These are phyloP conservation scores for Pelargonium fulgidum DNA, from an alignment of 441 rosid species.

Conservation along the genomic window DNA sequence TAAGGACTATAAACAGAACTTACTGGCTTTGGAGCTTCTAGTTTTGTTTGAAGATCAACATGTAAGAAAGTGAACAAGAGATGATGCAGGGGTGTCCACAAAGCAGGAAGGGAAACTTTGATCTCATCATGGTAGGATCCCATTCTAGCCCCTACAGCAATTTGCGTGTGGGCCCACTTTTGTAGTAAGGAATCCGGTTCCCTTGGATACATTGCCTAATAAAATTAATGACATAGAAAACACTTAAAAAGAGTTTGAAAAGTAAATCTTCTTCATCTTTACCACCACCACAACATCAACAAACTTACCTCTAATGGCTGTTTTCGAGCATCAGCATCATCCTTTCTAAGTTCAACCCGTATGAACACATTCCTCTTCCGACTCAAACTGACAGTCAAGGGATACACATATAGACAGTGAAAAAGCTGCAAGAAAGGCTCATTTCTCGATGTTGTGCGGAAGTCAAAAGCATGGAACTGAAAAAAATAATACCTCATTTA, in stretches of 20 bases:
- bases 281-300: slow-evolving; percentile 16
- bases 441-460: slow-evolving; percentile 85
- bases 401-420: slow-evolving; percentile 90
- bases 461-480: slow-evolving; percentile 94
- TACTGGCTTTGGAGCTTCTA: slow-evolving; percentile 99
- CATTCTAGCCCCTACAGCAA: slow-evolving; percentile 79
- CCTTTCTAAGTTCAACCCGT: slow-evolving; percentile 91
- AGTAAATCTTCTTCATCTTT: not conserved
- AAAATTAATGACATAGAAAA: slow-evolving; percentile 26
- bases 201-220: slow-evolving; percentile 84
- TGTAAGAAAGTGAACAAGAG: slow-evolving; percentile 94
- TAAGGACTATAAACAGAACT: slow-evolving; percentile 26
- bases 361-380: slow-evolving; percentile 90
- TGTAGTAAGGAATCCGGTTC: slow-evolving; percentile 70
- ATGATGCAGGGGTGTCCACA: slow-evolving; percentile 95
- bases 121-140: slow-evolving; percentile 96
- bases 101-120: slow-evolving; percentile 83
- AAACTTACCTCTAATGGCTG: slow-evolving; percentile 86
- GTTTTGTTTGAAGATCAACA: slow-evolving; percentile 93
- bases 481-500: slow-evolving; percentile 25
- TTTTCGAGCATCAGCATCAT: slow-evolving; percentile 82
- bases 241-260: not conserved
- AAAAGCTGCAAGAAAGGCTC: slow-evolving; percentile 98
- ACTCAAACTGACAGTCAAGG: slow-evolving; percentile 77
- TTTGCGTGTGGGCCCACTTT: slow-evolving; percentile 92